These are phyloP conservation scores for Tylopilus microsporus DNA, from an alignment of 1,284 basidiomycete genomes.

Conservation along the genomic window DNA sequence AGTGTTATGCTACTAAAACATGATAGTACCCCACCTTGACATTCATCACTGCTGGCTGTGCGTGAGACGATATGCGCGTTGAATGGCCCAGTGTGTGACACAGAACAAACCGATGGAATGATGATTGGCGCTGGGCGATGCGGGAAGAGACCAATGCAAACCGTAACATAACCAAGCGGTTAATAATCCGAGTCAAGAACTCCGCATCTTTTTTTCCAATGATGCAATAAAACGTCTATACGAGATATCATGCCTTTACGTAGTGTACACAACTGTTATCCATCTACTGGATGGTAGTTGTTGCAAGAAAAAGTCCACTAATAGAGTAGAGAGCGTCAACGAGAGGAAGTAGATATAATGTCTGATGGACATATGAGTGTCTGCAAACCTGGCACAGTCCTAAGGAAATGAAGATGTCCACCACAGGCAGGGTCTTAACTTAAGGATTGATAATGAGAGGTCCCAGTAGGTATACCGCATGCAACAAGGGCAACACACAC, in stretches of 20 bases:
- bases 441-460: not conserved
- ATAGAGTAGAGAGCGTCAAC: conserved; percentile 24
- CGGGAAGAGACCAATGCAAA: not conserved
- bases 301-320: conserved; percentile 20
- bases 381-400: conserved; percentile 20
- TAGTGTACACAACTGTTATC: conserved; percentile 22
- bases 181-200: not conserved
- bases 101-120: conserved; percentile 7
- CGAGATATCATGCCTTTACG: conserved; percentile 20
- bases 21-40: conserved; percentile 33
- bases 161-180: not conserved
- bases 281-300: conserved; percentile 11
- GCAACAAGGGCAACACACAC: conserved; percentile 8
- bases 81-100: conserved; percentile 1
- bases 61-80: conserved; percentile 31
- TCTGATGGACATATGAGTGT: conserved; percentile 20
- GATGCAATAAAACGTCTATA: conserved; percentile 13
- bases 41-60: conserved; percentile 38
- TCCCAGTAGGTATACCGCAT: conserved; percentile 16
- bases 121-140: not conserved
- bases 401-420: conserved; percentile 16
- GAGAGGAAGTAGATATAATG: conserved; percentile 24
- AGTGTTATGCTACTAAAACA: not conserved
- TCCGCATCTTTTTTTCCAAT: not conserved
- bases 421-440: conserved; percentile 7